Evolutionary conservation across 306 rosid genomes (phyloP).

Genomic region (Cercis canadensis): DNA sequence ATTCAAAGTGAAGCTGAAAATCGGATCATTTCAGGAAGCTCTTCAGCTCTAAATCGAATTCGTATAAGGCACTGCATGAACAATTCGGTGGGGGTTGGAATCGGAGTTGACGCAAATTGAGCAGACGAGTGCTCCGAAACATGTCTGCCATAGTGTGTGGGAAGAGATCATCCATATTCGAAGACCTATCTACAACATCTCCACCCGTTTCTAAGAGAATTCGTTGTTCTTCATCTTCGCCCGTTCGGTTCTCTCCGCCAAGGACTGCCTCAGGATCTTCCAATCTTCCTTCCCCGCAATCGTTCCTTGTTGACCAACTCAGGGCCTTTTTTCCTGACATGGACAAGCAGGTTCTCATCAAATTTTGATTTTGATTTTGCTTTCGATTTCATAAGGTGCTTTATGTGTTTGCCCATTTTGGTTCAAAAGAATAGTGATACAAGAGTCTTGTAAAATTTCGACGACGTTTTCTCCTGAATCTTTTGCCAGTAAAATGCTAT

Average conservation of each 20-base stretch:
- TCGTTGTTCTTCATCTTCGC: slow-evolving; percentile 70
- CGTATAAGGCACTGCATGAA: slow-evolving; percentile 53
- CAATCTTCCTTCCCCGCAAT: slow-evolving; percentile 36
- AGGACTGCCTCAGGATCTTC: slow-evolving; percentile 28
- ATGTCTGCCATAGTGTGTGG: slow-evolving; percentile 99
- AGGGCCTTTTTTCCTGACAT: slow-evolving; percentile 67
- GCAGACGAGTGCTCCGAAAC: slow-evolving; percentile 64
- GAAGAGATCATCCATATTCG: slow-evolving; percentile 88
- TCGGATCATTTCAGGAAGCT: neutral
- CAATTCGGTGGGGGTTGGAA: slow-evolving; percentile 36
- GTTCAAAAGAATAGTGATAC: too few relatives aligned
- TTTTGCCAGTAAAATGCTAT: too few relatives aligned
- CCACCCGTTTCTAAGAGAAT: slow-evolving; percentile 70
- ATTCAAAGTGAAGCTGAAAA: neutral
- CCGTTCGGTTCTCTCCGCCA: slow-evolving; percentile 59
- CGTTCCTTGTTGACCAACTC: slow-evolving; percentile 60
- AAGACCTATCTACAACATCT: slow-evolving; percentile 57
- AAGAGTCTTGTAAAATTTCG: too few relatives aligned
- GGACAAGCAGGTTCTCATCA: slow-evolving; percentile 67
- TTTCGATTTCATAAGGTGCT: neutral
- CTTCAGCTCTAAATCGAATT: slow-evolving; percentile 18
- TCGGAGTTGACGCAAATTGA: slow-evolving; percentile 47
- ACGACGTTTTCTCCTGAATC: too few relatives aligned
- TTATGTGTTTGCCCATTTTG: too few relatives aligned
- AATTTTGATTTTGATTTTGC: neutral